Conservation (phyloP, 306 rosid genomes). For the Castanea mollissima region DNA sequence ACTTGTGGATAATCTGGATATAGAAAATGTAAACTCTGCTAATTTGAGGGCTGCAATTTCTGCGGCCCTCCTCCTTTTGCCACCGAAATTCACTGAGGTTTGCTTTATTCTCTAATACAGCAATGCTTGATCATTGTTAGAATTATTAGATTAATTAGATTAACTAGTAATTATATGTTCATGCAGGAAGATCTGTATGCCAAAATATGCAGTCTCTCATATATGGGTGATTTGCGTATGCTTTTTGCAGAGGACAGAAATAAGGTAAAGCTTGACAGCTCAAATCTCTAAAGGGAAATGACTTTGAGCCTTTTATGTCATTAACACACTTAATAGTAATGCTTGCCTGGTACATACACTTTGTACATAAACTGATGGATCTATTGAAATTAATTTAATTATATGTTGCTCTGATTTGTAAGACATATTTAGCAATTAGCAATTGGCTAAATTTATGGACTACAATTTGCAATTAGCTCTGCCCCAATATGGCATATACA, state of each 20-base stretch:
- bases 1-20: constrained; percentile 62
- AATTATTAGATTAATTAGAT: constrained; percentile 14
- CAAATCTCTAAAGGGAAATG: constrained; percentile 10
- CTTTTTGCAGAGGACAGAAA: constrained; percentile 91
- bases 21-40: constrained; percentile 49
- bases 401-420: constrained; percentile 16
- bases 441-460: background rate
- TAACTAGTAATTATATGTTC: constrained; percentile 5
- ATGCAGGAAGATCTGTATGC: constrained; percentile 89
- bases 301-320: constrained; percentile 4
- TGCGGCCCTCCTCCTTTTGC: constrained; percentile 89
- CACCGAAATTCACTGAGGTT: constrained; percentile 79
- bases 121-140: constrained; percentile 18
- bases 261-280: constrained; percentile 55
- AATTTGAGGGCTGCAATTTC: constrained; percentile 83
- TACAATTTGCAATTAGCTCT: background rate
- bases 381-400: constrained; percentile 5
- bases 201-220: constrained; percentile 88
- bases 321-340: background rate
- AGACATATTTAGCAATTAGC: background rate
- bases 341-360: background rate
- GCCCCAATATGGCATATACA: background rate
- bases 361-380: constrained; percentile 6
- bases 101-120: constrained; percentile 8
- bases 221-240: constrained; percentile 88